A percentile compares a stretch with the other conserved stretches of the same genome.
These are phyloP conservation scores for Populus hybrid DNA, from an alignment of 441 rosid species.

Conservation along the genomic window DNA sequence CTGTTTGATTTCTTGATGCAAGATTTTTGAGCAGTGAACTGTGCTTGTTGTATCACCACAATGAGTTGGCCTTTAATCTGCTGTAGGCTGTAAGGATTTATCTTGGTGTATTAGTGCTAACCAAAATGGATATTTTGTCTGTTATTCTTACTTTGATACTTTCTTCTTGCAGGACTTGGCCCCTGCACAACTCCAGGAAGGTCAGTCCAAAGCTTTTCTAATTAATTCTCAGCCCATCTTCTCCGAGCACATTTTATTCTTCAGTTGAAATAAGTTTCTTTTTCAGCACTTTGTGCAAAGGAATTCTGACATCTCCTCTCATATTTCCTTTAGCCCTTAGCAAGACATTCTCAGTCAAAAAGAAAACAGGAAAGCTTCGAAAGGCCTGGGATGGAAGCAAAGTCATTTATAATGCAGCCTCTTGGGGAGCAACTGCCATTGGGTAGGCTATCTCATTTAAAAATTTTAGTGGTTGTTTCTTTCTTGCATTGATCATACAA, in stretches of 20 bases:
- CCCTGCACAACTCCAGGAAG: constrained; percentile 90
- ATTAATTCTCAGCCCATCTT: background rate
- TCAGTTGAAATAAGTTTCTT: constrained; percentile 7
- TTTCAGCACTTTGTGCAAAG: background rate
- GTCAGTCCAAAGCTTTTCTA: constrained; percentile 33
- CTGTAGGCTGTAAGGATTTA: background rate
- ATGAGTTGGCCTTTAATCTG: background rate
- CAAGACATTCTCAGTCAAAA: constrained; percentile 81
- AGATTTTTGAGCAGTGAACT: background rate
- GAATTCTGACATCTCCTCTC: constrained; percentile 22
- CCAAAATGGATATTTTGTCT: background rate
- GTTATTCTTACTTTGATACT: constrained; percentile 1
- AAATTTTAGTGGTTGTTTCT: background rate
- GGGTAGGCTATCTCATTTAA: constrained; percentile 46
- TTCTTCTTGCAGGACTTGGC: constrained; percentile 60
- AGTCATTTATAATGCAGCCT: constrained; percentile 87
- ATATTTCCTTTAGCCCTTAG: constrained; percentile 61
- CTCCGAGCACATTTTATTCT: constrained; percentile 5
- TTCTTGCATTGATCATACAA: background rate
- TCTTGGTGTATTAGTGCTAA: background rate
- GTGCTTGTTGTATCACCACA: background rate
- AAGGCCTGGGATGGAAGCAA: constrained; percentile 99
- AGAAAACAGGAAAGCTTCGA: constrained; percentile 77
- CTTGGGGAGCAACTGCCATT: constrained; percentile 96
- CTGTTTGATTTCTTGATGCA: background rate